phyloP scores from a whole-genome alignment of 371 early-diverging fungal genomes.

The Rhizopus microsporus region DNA sequence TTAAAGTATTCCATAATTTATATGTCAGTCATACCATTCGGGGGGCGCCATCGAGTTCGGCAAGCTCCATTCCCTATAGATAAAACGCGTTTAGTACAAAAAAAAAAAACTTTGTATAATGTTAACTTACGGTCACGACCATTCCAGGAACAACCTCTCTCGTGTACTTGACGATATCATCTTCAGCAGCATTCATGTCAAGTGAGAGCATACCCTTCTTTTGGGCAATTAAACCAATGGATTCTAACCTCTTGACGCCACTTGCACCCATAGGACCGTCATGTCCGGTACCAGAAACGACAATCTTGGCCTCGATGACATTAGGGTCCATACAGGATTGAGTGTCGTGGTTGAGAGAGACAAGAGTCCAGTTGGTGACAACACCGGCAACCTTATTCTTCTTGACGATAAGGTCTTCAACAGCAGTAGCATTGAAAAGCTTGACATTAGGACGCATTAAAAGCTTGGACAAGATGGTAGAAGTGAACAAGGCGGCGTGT shows the following conservation, averaged over 20 bases:
- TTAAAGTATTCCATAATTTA: slow-evolving; percentile 2
- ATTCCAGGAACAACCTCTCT: slow-evolving; percentile 76
- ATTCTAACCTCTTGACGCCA: slow-evolving; percentile 69
- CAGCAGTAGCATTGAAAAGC: slow-evolving; percentile 80
- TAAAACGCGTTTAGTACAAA: not conserved
- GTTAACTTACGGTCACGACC: slow-evolving; percentile 50
- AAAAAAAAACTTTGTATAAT: not conserved
- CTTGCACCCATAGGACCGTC: slow-evolving; percentile 79
- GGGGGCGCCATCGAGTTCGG: slow-evolving; percentile 62
- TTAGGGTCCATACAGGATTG: slow-evolving; percentile 84
- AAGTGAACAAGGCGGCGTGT: slow-evolving; percentile 77
- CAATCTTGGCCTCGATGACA: slow-evolving; percentile 69
- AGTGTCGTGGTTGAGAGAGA: slow-evolving; percentile 65
- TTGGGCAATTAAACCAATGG: slow-evolving; percentile 60
- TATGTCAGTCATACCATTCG: slow-evolving; percentile 43
- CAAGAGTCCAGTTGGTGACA: slow-evolving; percentile 81
- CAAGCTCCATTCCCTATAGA: slow-evolving; percentile 65
- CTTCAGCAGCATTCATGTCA: slow-evolving; percentile 77
- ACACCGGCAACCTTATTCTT: slow-evolving; percentile 54
- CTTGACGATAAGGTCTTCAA: slow-evolving; percentile 76
- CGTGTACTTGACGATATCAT: slow-evolving; percentile 68
- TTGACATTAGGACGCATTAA: slow-evolving; percentile 69
- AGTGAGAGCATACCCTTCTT: slow-evolving; percentile 71
- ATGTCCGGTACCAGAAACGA: slow-evolving; percentile 74
- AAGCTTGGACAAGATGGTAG: slow-evolving; percentile 72